Percentiles rank a stretch among this genome's conserved stretches.
Evolutionary conservation across 78 protist species (phyloP).

Genomic region (Tieghemostelium lacteum): DNA sequence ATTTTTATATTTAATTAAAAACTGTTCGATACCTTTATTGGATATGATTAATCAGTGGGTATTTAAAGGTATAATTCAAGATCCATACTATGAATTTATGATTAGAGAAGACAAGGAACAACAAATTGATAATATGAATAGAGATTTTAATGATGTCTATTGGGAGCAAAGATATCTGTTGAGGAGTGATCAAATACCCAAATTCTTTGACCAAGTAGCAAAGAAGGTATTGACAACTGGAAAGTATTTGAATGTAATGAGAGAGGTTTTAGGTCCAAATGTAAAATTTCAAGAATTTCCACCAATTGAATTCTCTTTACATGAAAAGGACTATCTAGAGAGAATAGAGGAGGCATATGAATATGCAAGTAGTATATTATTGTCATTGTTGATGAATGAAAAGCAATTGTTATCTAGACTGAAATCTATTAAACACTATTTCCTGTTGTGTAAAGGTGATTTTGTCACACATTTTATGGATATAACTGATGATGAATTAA

Average conservation of each 20-base stretch:
- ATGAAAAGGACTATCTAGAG: constrained; percentile 47
- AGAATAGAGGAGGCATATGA: constrained; percentile 71
- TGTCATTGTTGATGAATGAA: constrained; percentile 66
- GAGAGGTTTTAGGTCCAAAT: constrained; percentile 73
- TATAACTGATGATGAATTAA: constrained; percentile 78
- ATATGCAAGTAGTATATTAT: constrained; percentile 48
- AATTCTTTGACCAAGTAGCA: constrained; percentile 25
- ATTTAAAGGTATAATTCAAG: constrained; percentile 74
- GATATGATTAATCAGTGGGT: constrained; percentile 87
- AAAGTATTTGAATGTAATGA: constrained; percentile 86
- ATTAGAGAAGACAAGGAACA: constrained; percentile 66
- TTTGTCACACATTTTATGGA: constrained; percentile 91
- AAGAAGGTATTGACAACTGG: constrained; percentile 74
- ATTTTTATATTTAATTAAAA: constrained; percentile 41
- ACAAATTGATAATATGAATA: constrained; percentile 52
- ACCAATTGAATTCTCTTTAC: constrained; percentile 35
- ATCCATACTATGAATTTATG: constrained; percentile 87
- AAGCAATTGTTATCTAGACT: constrained; percentile 60
- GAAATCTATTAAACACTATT: constrained; percentile 81
- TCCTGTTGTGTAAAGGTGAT: constrained; percentile 90
- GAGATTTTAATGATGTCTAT: constrained; percentile 74
- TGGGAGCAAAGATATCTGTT: constrained; percentile 79
- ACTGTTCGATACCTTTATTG: constrained; percentile 83
- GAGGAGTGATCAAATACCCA: constrained; percentile 35
- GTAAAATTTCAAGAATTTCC: neutral